These are phyloP conservation scores for Penicillium bovifimosum DNA, from an alignment of 495 filamentous ascomycete species.

Conservation along the genomic window DNA sequence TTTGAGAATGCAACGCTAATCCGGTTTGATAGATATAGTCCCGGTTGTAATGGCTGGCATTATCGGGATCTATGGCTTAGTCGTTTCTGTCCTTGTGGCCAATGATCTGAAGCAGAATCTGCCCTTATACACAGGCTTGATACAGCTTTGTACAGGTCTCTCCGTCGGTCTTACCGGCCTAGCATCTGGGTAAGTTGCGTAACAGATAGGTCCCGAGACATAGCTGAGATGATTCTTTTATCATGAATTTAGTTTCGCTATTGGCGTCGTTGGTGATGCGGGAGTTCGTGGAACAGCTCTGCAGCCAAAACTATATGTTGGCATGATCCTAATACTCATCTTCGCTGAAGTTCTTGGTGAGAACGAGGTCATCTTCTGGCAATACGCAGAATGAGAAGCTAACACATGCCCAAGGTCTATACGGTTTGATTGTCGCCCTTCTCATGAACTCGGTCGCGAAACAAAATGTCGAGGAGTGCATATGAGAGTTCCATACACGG, in stretches of 20 bases:
- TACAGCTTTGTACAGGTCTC: conserved; percentile 95
- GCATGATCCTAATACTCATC: conserved; percentile 99
- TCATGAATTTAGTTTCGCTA: conserved; percentile 82
- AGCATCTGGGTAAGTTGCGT: conserved; percentile 80
- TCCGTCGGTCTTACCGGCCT: conserved; percentile 94
- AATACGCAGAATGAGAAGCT: too few species aligned
- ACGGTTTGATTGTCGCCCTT: conserved; percentile 95
- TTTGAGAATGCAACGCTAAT: conserved; percentile 18
- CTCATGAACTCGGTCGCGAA: conserved; percentile 99
- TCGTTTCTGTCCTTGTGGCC: conserved; percentile 97
- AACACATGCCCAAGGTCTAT: conserved; percentile 76
- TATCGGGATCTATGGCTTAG: conserved; percentile 99
- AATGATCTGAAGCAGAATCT: conserved; percentile 77
- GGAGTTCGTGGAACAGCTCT: conserved; percentile 98
- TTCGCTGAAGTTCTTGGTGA: conserved; percentile 98
- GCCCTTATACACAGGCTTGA: conserved; percentile 89
- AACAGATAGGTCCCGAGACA: not conserved
- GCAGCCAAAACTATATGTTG: conserved; percentile 95
- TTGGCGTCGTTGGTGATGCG: conserved; percentile 98
- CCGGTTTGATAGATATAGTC: conserved; percentile 72
- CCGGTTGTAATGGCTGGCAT: conserved; percentile 99
- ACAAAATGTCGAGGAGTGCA: too few species aligned
- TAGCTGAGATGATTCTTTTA: conserved; percentile 4
- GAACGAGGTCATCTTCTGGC: conserved; percentile 18
- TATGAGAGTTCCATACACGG: too few species aligned